phyloP scores from a whole-genome alignment of 2,329 filamentous ascomycete genomes.

The Fusarium proliferatum region DNA sequence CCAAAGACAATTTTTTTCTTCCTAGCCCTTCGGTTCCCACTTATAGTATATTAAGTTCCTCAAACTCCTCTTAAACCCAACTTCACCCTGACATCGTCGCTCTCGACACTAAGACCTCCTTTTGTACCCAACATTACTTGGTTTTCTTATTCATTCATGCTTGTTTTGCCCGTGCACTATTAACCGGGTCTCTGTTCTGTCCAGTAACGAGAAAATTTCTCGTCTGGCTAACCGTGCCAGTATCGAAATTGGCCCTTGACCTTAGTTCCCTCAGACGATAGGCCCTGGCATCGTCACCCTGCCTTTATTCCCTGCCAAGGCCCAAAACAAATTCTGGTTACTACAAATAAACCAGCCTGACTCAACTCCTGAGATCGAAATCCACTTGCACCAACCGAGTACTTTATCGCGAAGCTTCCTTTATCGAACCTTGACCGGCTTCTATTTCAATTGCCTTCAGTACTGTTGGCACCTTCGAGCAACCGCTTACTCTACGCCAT shows the following conservation, averaged over 20 bases:
- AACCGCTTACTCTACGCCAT: slow-evolving; percentile 11
- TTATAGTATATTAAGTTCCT: slow-evolving; percentile 25
- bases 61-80: slow-evolving; percentile 39
- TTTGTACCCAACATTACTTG: slow-evolving; percentile 4
- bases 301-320: slow-evolving; percentile 32
- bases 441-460: slow-evolving; percentile 5
- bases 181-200: slow-evolving; percentile 15
- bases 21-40: slow-evolving; percentile 38
- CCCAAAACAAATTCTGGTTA: slow-evolving; percentile 30
- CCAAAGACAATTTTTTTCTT: slow-evolving; percentile 39
- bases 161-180: slow-evolving; percentile 3
- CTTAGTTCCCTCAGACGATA: slow-evolving; percentile 31
- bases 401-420: slow-evolving; percentile 9
- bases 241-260: slow-evolving; percentile 36
- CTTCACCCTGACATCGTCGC: slow-evolving; percentile 30
- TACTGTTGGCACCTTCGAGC: slow-evolving; percentile 6
- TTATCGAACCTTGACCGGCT: slow-evolving; percentile 6
- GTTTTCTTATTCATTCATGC: background rate
- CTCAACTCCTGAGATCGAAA: slow-evolving; percentile 25
- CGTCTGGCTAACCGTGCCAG: slow-evolving; percentile 24
- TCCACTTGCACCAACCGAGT: slow-evolving; percentile 9
- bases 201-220: slow-evolving; percentile 25
- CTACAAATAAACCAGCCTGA: slow-evolving; percentile 31
- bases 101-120: slow-evolving; percentile 28
- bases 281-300: slow-evolving; percentile 29